phyloP scores from a whole-genome alignment of 208 protist species.

The Acanthamoeba sp. region DNA sequence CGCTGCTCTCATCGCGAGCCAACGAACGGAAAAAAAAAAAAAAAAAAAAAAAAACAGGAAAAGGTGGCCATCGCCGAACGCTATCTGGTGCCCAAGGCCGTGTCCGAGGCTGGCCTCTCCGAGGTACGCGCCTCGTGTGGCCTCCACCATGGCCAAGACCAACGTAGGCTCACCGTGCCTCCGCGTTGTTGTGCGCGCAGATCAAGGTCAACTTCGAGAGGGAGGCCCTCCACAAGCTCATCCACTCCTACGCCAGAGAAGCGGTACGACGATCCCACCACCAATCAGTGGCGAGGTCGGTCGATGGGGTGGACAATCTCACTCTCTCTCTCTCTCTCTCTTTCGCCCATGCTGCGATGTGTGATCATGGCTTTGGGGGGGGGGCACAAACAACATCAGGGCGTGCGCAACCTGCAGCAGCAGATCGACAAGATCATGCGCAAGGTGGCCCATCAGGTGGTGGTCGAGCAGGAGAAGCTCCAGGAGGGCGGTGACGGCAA shows the following conservation, averaged over 20 bases:
- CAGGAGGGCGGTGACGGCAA: not conserved
- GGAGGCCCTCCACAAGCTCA: conserved; percentile 48
- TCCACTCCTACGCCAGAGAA: conserved; percentile 61
- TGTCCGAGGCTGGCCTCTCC: conserved; percentile 36
- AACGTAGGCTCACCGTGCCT: not conserved
- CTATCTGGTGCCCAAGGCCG: conserved; percentile 42
- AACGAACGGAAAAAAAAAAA: too few relatives aligned
- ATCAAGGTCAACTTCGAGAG: not conserved
- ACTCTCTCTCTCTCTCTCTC: too few relatives aligned
- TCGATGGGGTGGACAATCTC: too few relatives aligned
- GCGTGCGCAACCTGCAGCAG: conserved; percentile 93
- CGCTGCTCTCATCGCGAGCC: too few relatives aligned
- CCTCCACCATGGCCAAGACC: not conserved
- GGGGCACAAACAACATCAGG: conserved; percentile 32
- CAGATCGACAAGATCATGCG: conserved; percentile 92
- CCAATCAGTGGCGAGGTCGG: too few relatives aligned
- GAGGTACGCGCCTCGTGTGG: not conserved
- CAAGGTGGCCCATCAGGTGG: conserved; percentile 83
- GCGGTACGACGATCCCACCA: too few relatives aligned
- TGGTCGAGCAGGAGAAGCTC: conserved; percentile 16
- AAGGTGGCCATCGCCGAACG: conserved; percentile 60
- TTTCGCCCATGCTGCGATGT: not conserved
- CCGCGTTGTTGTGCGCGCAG: not conserved
- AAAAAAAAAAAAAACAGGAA: not conserved
- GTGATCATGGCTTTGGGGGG: not conserved